Evolutionary conservation across 495 filamentous ascomycete genomes (phyloP).

Genomic region (Hypoxylon rickii): DNA sequence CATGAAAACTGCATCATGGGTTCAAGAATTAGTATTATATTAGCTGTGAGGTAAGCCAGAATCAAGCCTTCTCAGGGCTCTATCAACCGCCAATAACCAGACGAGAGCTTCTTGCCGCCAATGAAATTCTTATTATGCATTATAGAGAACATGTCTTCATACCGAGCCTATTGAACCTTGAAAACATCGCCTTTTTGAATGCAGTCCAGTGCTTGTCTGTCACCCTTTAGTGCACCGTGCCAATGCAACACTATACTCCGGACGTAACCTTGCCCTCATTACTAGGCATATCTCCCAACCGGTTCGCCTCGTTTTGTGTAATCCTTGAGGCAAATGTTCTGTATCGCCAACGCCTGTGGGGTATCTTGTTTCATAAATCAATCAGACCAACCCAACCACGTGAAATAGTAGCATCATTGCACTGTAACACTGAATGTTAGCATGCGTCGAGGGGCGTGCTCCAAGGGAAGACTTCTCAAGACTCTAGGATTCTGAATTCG

Average conservation of each 20-base stretch:
- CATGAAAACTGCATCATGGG: too few relatives aligned
- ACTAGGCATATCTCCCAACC: constrained; percentile 9
- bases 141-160: too few relatives aligned
- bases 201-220: constrained; percentile 9
- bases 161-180: constrained; percentile 1
- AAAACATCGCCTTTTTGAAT: constrained; percentile 19
- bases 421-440: constrained; percentile 21
- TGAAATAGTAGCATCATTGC: constrained; percentile 22
- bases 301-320: constrained; percentile 11
- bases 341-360: constrained; percentile 34
- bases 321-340: constrained; percentile 32
- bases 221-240: constrained; percentile 8
- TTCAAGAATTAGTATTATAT: too few relatives aligned
- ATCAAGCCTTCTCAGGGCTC: too few relatives aligned
- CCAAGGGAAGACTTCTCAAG: not conserved
- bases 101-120: too few relatives aligned
- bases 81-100: too few relatives aligned
- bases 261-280: constrained; percentile 8
- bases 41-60: too few relatives aligned
- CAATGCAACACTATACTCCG: constrained; percentile 24
- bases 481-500: not conserved
- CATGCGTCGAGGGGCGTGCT: not conserved
- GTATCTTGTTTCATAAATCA: constrained; percentile 35
- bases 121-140: too few relatives aligned
- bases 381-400: constrained; percentile 23